A percentile compares a stretch with the other conserved stretches of the same genome.
Conservation (phyloP, 768 basidiomycete genomes). For the Dentipellis sp. region DNA sequence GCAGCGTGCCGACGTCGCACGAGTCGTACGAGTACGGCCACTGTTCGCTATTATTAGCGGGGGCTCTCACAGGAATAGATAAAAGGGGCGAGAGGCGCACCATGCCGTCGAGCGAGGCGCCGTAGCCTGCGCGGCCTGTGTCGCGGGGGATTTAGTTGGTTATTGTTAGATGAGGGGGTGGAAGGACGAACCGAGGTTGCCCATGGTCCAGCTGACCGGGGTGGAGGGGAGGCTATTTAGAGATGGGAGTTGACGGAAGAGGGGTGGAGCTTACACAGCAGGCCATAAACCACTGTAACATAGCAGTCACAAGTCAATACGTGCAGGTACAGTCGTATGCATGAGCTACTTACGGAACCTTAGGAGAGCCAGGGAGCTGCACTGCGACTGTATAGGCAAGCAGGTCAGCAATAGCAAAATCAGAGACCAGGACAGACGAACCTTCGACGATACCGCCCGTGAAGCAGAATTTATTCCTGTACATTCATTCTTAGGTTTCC, state of each 20-base stretch:
- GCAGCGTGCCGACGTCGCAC: constrained; percentile 53
- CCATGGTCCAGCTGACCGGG: constrained; percentile 36
- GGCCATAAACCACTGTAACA: constrained; percentile 36
- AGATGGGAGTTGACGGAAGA: constrained; percentile 14
- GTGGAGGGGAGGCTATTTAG: too few species aligned
- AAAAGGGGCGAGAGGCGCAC: constrained; percentile 27
- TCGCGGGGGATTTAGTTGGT: not conserved
- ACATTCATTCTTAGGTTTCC: constrained; percentile 13
- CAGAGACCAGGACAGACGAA: not conserved
- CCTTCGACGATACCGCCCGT: constrained; percentile 65
- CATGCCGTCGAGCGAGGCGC: constrained; percentile 78
- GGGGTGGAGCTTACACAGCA: constrained; percentile 21
- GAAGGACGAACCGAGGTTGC: constrained; percentile 50
- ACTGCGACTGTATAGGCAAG: constrained; percentile 5
- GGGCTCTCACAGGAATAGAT: not conserved
- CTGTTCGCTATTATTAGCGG: constrained; percentile 22
- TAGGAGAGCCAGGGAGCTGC: constrained; percentile 10
- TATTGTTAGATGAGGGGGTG: not conserved
- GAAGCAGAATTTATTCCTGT: constrained; percentile 68
- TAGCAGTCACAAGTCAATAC: too few species aligned
- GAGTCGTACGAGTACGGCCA: constrained; percentile 80
- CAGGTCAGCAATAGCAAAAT: not conserved
- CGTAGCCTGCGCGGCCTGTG: constrained; percentile 76
- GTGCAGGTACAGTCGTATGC: too few species aligned
- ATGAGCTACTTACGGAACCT: constrained; percentile 1